Base-by-base conservation (phyloP, 2,329 filamentous ascomycete genomes). In the Coniochaeta sp. region DNA sequence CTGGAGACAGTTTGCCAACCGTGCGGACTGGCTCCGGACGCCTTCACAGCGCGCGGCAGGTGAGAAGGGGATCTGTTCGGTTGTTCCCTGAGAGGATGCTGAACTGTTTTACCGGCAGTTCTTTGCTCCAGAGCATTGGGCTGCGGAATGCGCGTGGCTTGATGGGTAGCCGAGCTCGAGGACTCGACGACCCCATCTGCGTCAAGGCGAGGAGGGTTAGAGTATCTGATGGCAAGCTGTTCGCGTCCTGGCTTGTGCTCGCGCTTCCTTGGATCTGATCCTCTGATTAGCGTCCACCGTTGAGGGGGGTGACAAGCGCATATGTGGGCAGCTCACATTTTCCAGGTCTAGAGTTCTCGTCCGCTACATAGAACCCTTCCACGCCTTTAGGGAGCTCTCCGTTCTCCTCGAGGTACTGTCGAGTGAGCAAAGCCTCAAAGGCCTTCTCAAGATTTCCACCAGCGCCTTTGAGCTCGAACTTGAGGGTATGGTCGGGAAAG, bases 361-460 rank as follows among this genome's bases (percentile, higher is more conserved):
- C 80, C 0, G 81, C 80, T 43, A 84, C 80, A 24, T 84, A 86
- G 69, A 96, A 96, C 0, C 84, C 91, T 61, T 97, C 91, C n/a
- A 97, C 79, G 0, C 92, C 90, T 69, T 89, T 93, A 1, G 80
- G 77, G 1, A 82, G 77, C 59, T 84, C 78, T 0, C 83, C 83
- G 1, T 79, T 81, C 60, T 91, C 85, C 61, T 91, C 85, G 5
- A 97, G 86, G 68, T 88, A 91, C 22, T 89, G 85, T 16, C 91
- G 80, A 65, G 89, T 96, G 34, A 97, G 81, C 14, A 98, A 77
- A 61, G 91, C 86, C 67, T 96, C 91, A 63, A 96, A 86, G 1
- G 91, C 85, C 16, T 80, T 79, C 61, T 87, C 83, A 43, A 90
- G 83, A 64, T 91, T 84, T 0, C 87, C 84, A 12, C 83, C 79